Base-by-base conservation (phyloP, 2,329 filamentous ascomycete species). In the Monascus ruber region DNA sequence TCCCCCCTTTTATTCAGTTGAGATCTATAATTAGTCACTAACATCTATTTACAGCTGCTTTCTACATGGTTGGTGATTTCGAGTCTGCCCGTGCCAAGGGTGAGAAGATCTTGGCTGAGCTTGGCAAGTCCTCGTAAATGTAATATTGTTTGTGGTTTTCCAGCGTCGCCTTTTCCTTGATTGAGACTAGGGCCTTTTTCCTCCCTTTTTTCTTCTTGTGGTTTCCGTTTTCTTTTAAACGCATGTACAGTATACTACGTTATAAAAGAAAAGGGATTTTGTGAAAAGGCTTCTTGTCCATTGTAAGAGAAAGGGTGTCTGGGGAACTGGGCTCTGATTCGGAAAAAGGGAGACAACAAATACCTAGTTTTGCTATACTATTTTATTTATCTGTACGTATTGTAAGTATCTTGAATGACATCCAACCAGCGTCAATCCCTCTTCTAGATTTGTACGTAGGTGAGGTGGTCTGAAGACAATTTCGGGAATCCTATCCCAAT, bases 1-100 rank as follows among this genome's bases (percentile, higher is more conserved):
- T 17, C n/a, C 37, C 11, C n/a, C 24, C 34, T 10, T 6, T 24
- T 33, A 5, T 32, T 26, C 3, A 25, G 8, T 38, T 31, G 28
- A 34, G 5, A 25, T 31, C 25, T 24, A 24, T 11, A 27, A 25
- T 35, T 11, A 41, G 38, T 11, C 6, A 26, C 45, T 44, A 38
- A 42, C 33, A 42, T 74, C 32, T 25, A 41, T 31, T 41, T 40
- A 42, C 50, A 73, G 66, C 68, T 72, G 79, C 78, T 63, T 81
- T 94, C 81, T 95, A 94, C 83, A 94, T 94, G 88, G 88, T 96
- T 68, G 91, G 91, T 66, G 84, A 94, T 76, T 81, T 96, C 58
- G 85, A 85, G 58, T 87, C 85, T 50, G 91, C 88, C 55, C 84
- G 84, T 66, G 80, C 76, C 63, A 98, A 98, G 86, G 91, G 89